Conservation (phyloP, 148 eudicot species). For the Pouteria glomerata region DNA sequence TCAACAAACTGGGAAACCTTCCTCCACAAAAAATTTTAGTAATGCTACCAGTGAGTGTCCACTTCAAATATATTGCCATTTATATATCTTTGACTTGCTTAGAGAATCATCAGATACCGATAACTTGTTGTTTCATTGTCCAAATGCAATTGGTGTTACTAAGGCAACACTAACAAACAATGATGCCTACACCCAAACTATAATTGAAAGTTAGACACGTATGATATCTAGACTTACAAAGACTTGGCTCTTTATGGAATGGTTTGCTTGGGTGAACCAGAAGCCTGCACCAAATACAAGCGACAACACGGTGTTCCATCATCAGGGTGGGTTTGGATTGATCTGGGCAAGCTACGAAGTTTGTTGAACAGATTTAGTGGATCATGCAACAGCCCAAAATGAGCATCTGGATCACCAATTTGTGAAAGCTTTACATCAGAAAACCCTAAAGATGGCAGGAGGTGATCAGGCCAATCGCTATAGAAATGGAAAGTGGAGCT, state of each 20-base stretch:
- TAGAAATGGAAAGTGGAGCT: conserved; percentile 64
- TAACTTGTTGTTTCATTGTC: background rate
- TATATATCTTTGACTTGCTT: background rate
- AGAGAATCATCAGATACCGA: background rate
- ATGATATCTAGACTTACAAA: conserved; percentile 7
- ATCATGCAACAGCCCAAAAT: conserved; percentile 73
- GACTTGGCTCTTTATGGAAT: conserved; percentile 9
- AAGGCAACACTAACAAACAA: conserved; percentile 20
- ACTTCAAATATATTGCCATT: background rate
- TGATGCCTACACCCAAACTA: conserved; percentile 17
- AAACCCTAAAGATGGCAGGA: conserved; percentile 79
- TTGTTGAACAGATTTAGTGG: conserved; percentile 77
- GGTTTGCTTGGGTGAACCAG: conserved; percentile 58
- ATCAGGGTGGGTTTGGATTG: conserved; percentile 76
- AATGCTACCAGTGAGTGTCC: background rate
- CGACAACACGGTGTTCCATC: conserved; percentile 89
- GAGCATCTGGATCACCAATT: conserved; percentile 90
- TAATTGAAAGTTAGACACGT: conserved; percentile 16
- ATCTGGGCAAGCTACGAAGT: conserved; percentile 80
- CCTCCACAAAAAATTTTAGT: background rate
- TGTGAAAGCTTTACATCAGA: conserved; percentile 81
- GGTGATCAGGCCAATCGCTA: conserved; percentile 90
- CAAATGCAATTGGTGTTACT: conserved; percentile 8
- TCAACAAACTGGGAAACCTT: background rate
- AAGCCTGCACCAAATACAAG: conserved; percentile 85